Evolutionary conservation across 2,329 filamentous ascomycete species (phyloP), one percentile per base, ranked within the genome.

Genomic region (Botrytis galanthina): DNA sequence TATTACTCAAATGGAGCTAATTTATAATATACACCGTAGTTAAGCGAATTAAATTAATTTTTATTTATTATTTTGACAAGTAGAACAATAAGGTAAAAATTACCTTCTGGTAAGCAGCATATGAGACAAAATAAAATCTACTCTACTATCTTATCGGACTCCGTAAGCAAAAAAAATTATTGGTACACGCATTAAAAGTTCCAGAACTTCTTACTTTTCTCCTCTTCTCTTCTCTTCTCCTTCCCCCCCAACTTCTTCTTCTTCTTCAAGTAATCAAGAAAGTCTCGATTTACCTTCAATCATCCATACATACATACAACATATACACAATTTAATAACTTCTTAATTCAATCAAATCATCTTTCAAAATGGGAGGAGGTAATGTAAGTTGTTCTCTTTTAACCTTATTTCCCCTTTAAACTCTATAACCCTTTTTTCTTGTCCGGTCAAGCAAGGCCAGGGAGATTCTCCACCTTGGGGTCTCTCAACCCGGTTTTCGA

Each of bases 341-440:
- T 57, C 51, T 68, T 68, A 29, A 37, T 46, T 39, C 42, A 62
- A 29, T 26, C 39, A 42, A 26, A 12, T 57, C 70, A 57, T 57
- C 51, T 68, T 7, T 35, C 59, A 74, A 70, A 61, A 75, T 75
- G 74, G 74, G 74, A 59, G 74, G 74, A 67, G 74, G 74, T n/a
- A 75, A 75, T 48, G 74, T 75, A 74, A 69, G 74, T 57, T 71
- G 22, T 26, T 32, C 9, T 37, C 20, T 26, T 12, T 39, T 29
- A 54, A 37, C 32, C 22, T 46, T 1, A 32, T 8, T 42, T 44
- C 48, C 4, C 22, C 61, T 29, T 29, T 32, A n/a, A 39, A 14
- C 46, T 54, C n/a, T 42, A 14, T 10, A 57, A 35, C 51, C 51
- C 51, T 57, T 51, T 26, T 66, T 37, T 46, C n/a, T 39, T 39